phyloP scores from a whole-genome alignment of 441 rosid genomes.

The Croton laevigatus region DNA sequence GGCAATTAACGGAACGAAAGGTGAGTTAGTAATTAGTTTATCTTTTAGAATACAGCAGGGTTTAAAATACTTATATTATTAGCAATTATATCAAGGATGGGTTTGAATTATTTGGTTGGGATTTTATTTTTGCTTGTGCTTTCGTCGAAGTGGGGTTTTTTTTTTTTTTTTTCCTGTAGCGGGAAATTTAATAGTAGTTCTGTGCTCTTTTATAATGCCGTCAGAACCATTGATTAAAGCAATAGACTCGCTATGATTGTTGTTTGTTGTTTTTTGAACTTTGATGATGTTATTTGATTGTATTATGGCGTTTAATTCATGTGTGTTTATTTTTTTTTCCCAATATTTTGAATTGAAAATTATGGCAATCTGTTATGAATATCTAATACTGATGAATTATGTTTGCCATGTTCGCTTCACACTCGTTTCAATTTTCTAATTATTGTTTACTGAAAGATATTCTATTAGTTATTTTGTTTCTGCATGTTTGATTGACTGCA shows the following conservation, averaged over 20 bases:
- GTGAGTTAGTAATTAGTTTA: too few species aligned
- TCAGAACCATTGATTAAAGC: slow-evolving; percentile 14
- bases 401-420: slow-evolving; percentile 14
- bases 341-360: not conserved
- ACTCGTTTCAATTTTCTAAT: slow-evolving; percentile 24
- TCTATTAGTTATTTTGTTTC: slow-evolving; percentile 36
- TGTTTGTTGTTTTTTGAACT: not conserved
- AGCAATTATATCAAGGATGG: not conserved
- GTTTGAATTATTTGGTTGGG: slow-evolving; percentile 12
- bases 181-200: slow-evolving; percentile 14
- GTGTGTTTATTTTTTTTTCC: not conserved
- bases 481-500: slow-evolving; percentile 25
- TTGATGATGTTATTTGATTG: not conserved
- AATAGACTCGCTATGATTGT: slow-evolving; percentile 4
- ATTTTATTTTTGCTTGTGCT: slow-evolving; percentile 27
- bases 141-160: slow-evolving; percentile 18
- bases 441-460: slow-evolving; percentile 22
- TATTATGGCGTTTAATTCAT: slow-evolving; percentile 9
- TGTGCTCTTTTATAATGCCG: slow-evolving; percentile 17
- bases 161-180: not conserved
- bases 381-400: slow-evolving; percentile 1
- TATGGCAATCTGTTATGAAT: not conserved
- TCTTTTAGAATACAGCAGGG: too few species aligned
- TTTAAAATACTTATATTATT: too few species aligned
- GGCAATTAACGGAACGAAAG: too few species aligned